These are phyloP conservation scores for Pseudogymnoascus sp. DNA, from an alignment of 2,329 filamentous ascomycete species.

Conservation along the genomic window DNA sequence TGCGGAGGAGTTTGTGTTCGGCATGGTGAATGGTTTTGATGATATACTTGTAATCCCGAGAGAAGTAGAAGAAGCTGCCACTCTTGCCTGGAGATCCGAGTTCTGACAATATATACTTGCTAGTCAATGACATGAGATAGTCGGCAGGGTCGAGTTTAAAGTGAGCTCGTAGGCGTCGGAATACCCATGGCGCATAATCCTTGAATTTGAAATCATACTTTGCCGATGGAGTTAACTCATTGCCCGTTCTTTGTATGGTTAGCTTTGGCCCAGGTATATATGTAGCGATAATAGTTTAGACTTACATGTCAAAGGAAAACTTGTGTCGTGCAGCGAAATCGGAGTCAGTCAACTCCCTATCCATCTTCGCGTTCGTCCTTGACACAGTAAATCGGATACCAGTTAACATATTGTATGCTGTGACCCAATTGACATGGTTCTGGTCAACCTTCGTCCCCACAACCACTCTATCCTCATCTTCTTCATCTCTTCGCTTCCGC, in stretches of 20 bases:
- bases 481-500: slow-evolving; percentile 70
- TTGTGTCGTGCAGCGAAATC: slow-evolving; percentile 95
- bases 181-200: slow-evolving; percentile 99
- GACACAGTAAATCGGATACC: slow-evolving; percentile 97
- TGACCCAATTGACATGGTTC: slow-evolving; percentile 94
- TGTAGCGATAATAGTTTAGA: slow-evolving; percentile 19
- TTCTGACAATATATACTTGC: slow-evolving; percentile 97
- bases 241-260: slow-evolving; percentile 62
- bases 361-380: slow-evolving; percentile 91
- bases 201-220: slow-evolving; percentile 99
- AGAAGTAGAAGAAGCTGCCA: slow-evolving; percentile 99
- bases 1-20: slow-evolving; percentile 81
- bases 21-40: slow-evolving; percentile 99
- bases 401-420: slow-evolving; percentile 98
- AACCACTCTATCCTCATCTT: slow-evolving; percentile 89
- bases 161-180: slow-evolving; percentile 77
- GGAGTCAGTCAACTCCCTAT: slow-evolving; percentile 78
- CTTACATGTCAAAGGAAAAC: slow-evolving; percentile 96
- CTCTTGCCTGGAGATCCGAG: slow-evolving; percentile 96
- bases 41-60: slow-evolving; percentile 98
- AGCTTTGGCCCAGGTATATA: slow-evolving; percentile 25
- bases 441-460: slow-evolving; percentile 98
- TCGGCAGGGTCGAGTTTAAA: slow-evolving; percentile 94
- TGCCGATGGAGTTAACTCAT: slow-evolving; percentile 92
- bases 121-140: slow-evolving; percentile 95